Percentiles rank a stretch among this genome's conserved stretches.
These are phyloP conservation scores for Phytophthora citricola DNA, from an alignment of 352 stramenopile genomes.

Conservation along the genomic window DNA sequence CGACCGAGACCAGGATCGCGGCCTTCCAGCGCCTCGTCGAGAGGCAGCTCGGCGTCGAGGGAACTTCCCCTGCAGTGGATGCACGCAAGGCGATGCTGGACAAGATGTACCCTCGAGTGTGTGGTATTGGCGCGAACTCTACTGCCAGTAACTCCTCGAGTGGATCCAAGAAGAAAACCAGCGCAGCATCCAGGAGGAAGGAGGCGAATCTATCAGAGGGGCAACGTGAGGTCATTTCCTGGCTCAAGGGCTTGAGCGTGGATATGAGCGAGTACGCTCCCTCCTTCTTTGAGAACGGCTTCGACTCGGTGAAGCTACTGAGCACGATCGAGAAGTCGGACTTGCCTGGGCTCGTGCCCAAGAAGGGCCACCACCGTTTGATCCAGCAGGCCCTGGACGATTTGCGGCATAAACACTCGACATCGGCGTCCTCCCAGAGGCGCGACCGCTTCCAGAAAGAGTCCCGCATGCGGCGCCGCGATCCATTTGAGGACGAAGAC, in stretches of 20 bases:
- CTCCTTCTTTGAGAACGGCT: constrained; percentile 89
- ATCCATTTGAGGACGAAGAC: constrained; percentile 86
- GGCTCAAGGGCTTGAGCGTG: constrained; percentile 70
- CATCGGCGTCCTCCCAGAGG: constrained; percentile 46
- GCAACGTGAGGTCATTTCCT: constrained; percentile 83
- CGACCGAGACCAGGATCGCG: constrained; percentile 28
- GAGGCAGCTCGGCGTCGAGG: constrained; percentile 15
- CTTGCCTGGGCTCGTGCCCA: constrained; percentile 75
- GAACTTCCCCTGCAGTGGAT: constrained; percentile 30
- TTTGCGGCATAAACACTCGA: constrained; percentile 77
- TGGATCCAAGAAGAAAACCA: constrained; percentile 41
- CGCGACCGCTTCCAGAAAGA: constrained; percentile 40
- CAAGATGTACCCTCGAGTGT: constrained; percentile 85
- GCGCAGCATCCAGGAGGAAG: constrained; percentile 48
- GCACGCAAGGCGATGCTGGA: constrained; percentile 76
- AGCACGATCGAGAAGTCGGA: constrained; percentile 78
- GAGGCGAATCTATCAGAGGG: constrained; percentile 58
- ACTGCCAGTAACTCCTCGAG: constrained; percentile 30
- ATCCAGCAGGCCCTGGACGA: constrained; percentile 82
- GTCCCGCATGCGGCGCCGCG: constrained; percentile 36
- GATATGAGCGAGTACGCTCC: constrained; percentile 88
- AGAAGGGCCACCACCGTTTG: constrained; percentile 85
- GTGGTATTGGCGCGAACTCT: constrained; percentile 41
- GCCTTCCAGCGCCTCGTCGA: constrained; percentile 29
- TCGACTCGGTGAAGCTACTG: constrained; percentile 88